These are phyloP conservation scores for Shiraia bambusicola DNA, from an alignment of 2,329 filamentous ascomycete genomes.

Conservation along the genomic window DNA sequence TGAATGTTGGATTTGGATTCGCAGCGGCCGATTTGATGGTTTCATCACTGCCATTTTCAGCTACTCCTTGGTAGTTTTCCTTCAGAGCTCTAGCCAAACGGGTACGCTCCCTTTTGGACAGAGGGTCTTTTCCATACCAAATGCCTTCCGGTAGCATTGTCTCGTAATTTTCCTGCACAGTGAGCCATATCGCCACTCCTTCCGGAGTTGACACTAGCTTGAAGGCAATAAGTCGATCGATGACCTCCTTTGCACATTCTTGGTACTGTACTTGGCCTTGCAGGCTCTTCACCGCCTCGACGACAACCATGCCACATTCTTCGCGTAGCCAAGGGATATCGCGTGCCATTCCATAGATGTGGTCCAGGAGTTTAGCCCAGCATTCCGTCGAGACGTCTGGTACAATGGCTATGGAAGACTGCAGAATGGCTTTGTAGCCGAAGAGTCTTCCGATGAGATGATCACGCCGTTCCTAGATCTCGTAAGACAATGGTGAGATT, in stretches of 20 bases:
- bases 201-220: slow-evolving; percentile 80
- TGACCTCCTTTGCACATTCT: slow-evolving; percentile 61
- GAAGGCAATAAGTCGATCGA: slow-evolving; percentile 63
- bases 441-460: slow-evolving; percentile 84
- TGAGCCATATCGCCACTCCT: slow-evolving; percentile 85
- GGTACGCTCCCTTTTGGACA: slow-evolving; percentile 67
- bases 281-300: slow-evolving; percentile 66
- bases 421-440: slow-evolving; percentile 81
- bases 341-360: slow-evolving; percentile 71
- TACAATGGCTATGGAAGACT: slow-evolving; percentile 70
- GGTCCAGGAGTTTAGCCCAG: slow-evolving; percentile 69
- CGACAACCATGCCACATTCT: slow-evolving; percentile 81
- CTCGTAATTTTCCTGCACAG: slow-evolving; percentile 63
- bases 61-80: slow-evolving; percentile 62
- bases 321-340: slow-evolving; percentile 88
- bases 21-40: slow-evolving; percentile 68
- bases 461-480: slow-evolving; percentile 78
- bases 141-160: slow-evolving; percentile 67
- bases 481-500: slow-evolving; percentile 12
- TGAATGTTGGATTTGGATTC: slow-evolving; percentile 80
- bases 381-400: slow-evolving; percentile 54
- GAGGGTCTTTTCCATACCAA: slow-evolving; percentile 73
- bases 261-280: slow-evolving; percentile 49
- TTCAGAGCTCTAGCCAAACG: slow-evolving; percentile 76
- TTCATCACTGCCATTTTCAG: slow-evolving; percentile 49